Percentiles rank a stretch among this genome's conserved stretches.
These are phyloP conservation scores for Xylaria sp. DNA, from an alignment of 2,329 filamentous ascomycete genomes.

Conservation along the genomic window DNA sequence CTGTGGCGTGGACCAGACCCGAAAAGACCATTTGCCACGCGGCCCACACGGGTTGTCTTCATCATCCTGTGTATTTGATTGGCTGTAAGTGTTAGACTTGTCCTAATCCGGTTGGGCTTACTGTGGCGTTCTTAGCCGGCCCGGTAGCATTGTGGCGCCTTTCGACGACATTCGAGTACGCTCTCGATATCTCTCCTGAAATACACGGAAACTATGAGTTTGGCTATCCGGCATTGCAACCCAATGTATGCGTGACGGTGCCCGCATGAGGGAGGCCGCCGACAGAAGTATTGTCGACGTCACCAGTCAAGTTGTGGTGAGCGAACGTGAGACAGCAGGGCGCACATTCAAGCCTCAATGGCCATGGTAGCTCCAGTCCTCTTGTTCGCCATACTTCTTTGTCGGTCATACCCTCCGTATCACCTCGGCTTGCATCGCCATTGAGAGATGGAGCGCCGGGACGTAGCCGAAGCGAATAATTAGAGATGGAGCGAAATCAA, in stretches of 20 bases:
- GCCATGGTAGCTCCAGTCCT: neutral
- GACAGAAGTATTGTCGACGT: conserved; percentile 7
- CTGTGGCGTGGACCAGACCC: conserved; percentile 11
- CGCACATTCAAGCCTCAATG: neutral
- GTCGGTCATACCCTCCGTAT: neutral
- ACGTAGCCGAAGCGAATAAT: neutral
- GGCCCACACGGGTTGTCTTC: too few species aligned
- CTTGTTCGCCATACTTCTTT: neutral
- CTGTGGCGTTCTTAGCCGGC: neutral
- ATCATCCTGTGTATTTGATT: neutral
- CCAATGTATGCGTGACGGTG: neutral
- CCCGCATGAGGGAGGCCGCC: neutral
- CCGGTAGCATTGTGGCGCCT: conserved; percentile 5
- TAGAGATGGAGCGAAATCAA: neutral
- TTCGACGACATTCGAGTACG: conserved; percentile 28
- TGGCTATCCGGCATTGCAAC: neutral
- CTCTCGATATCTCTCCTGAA: conserved; percentile 5
- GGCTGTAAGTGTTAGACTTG: neutral
- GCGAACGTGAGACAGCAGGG: neutral
- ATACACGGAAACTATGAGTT: neutral
- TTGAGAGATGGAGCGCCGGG: neutral
- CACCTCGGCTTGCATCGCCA: too few species aligned
- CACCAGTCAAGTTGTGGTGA: neutral
- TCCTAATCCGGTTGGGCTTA: neutral
- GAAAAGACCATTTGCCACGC: conserved; percentile 19